Evolutionary conservation across 2,329 filamentous ascomycete species (phyloP).

Genomic region (Claviceps maximensis): DNA sequence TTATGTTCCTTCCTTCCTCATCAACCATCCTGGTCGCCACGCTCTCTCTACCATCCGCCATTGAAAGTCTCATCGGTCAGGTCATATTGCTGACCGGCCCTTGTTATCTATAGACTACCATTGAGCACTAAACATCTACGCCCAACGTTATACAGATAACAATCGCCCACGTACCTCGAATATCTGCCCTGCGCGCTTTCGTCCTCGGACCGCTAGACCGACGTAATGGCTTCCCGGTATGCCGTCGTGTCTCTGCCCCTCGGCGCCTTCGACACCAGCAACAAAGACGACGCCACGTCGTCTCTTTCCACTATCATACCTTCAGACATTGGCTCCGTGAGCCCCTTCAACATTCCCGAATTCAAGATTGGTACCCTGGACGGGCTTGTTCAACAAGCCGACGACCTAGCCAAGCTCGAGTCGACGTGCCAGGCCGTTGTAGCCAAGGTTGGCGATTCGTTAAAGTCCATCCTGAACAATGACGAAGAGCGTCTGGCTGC

Average conservation of each 20-base stretch:
- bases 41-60: neutral
- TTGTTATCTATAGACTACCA: neutral
- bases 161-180: neutral
- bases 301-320: slow-evolving; percentile 60
- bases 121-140: no score
- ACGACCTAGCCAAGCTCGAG: slow-evolving; percentile 85
- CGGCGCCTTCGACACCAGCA: slow-evolving; percentile 68
- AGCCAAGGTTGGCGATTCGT: slow-evolving; percentile 73
- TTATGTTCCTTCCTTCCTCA: neutral
- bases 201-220: neutral
- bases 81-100: neutral
- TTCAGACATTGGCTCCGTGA: slow-evolving; percentile 60
- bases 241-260: slow-evolving; percentile 82
- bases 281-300: slow-evolving; percentile 68
- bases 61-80: neutral
- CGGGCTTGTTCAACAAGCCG: slow-evolving; percentile 87
- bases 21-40: neutral
- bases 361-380: slow-evolving; percentile 98
- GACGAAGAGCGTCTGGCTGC: slow-evolving; percentile 71
- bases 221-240: slow-evolving; percentile 50
- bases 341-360: slow-evolving; percentile 71
- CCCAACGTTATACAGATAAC: neutral
- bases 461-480: slow-evolving; percentile 70
- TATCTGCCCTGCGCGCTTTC: neutral
- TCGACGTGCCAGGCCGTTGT: slow-evolving; percentile 68